Percentiles rank a stretch among this genome's conserved stretches.
Conservation (phyloP, 1,284 basidiomycete species). For the Ustilago hordei region DNA sequence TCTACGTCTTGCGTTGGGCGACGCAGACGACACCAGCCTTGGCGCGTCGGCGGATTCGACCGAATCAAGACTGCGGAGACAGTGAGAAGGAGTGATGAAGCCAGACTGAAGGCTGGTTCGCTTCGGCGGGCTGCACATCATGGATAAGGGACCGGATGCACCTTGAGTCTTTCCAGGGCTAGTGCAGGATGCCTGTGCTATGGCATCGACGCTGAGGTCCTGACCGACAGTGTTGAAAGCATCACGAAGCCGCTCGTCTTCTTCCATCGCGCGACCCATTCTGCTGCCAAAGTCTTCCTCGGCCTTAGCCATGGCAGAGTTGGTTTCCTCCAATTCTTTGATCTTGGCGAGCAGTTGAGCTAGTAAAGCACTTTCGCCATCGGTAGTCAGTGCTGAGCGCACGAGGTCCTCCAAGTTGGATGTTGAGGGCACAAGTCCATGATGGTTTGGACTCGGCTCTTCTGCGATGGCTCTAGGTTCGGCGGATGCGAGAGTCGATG, state of each 20-base stretch:
- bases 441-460: constrained; percentile 6
- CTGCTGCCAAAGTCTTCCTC: constrained; percentile 57
- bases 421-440: constrained; percentile 25
- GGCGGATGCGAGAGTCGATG: neutral
- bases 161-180: neutral
- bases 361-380: constrained; percentile 51
- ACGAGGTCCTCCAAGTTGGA: constrained; percentile 45
- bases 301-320: constrained; percentile 49
- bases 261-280: constrained; percentile 57
- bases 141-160: neutral
- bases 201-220: constrained; percentile 17
- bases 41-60: constrained; percentile 13
- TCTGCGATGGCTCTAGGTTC: neutral
- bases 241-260: constrained; percentile 59
- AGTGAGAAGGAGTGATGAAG: constrained; percentile 37
- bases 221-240: constrained; percentile 54
- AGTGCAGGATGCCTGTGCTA: neutral
- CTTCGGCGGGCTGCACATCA: neutral
- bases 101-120: neutral
- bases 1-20: constrained; percentile 33
- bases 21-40: constrained; percentile 6
- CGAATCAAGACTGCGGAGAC: constrained; percentile 25
- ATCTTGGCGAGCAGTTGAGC: constrained; percentile 61
- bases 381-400: constrained; percentile 14
- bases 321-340: constrained; percentile 62